Evolutionary conservation across 441 rosid genomes (phyloP).

Genomic region (Raphanus hybrid): DNA sequence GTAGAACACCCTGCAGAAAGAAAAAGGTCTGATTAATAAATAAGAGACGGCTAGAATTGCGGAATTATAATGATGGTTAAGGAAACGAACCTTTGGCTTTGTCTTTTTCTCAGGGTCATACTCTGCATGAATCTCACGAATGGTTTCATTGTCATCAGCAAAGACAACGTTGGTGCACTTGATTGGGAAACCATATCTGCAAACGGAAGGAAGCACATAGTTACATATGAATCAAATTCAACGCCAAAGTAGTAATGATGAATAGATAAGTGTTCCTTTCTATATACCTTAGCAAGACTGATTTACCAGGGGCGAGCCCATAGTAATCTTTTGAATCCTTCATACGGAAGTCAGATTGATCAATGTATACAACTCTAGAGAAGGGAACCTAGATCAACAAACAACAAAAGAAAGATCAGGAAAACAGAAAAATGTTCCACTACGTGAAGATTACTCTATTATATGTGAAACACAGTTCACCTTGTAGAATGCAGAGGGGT

Average conservation of each 20-base stretch:
- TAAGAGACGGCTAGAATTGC: slow-evolving; percentile 20
- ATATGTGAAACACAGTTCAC: slow-evolving; percentile 44
- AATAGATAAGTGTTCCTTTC: not conserved
- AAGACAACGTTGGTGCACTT: slow-evolving; percentile 82
- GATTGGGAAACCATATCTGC: slow-evolving; percentile 90
- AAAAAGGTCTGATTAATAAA: not conserved
- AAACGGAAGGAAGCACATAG: slow-evolving; percentile 28
- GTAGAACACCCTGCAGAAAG: slow-evolving; percentile 79
- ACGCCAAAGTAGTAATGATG: slow-evolving; percentile 2
- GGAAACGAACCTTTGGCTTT: slow-evolving; percentile 57
- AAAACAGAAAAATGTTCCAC: not conserved
- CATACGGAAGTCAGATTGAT: slow-evolving; percentile 84
- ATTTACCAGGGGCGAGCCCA: slow-evolving; percentile 97
- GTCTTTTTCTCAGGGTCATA: slow-evolving; percentile 84
- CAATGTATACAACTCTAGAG: slow-evolving; percentile 83
- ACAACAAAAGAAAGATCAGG: not conserved
- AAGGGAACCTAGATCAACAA: slow-evolving; percentile 67
- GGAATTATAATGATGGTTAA: not conserved
- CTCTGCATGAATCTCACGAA: slow-evolving; percentile 79
- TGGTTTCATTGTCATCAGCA: slow-evolving; percentile 81
- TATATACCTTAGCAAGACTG: slow-evolving; percentile 78
- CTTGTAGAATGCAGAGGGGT: slow-evolving; percentile 81
- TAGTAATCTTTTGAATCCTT: slow-evolving; percentile 94
- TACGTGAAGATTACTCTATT: not conserved
- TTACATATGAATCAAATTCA: not conserved